Conservation (phyloP, 2,329 filamentous ascomycete species). For the Trichophyton mentagrophytes region DNA sequence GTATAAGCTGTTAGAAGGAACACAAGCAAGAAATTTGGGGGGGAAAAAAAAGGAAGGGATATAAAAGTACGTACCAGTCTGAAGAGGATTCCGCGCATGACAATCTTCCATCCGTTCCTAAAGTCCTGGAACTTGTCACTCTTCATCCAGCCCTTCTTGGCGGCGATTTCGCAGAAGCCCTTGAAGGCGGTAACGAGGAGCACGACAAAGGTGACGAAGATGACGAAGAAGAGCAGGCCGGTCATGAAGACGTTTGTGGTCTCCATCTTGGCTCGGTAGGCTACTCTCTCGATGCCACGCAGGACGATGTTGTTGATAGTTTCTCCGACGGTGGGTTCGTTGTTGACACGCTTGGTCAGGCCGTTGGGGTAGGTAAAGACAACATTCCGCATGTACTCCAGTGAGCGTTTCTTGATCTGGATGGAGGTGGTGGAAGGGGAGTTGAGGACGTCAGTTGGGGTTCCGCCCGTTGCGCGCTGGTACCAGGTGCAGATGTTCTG, state of each 20-base stretch:
- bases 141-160: conserved; percentile 65
- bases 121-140: conserved; percentile 82
- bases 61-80: conserved; percentile 45
- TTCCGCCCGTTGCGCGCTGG: conserved; percentile 81
- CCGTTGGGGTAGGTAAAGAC: conserved; percentile 10
- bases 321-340: conserved; percentile 40
- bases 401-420: conserved; percentile 60
- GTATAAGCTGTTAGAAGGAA: background rate
- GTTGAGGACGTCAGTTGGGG: conserved; percentile 64
- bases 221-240: conserved; percentile 73
- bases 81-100: conserved; percentile 88
- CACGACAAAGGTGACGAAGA: conserved; percentile 66
- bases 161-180: conserved; percentile 60
- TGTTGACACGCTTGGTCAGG: conserved; percentile 43
- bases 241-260: conserved; percentile 89
- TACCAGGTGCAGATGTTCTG: conserved; percentile 91
- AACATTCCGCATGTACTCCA: conserved; percentile 23
- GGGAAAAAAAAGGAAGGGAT: background rate
- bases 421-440: conserved; percentile 64
- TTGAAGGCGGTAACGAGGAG: conserved; percentile 68
- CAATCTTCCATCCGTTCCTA: conserved; percentile 83
- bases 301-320: conserved; percentile 42
- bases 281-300: conserved; percentile 76
- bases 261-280: conserved; percentile 75
- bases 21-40: background rate